Base-by-base conservation (phyloP, 1,284 basidiomycete genomes). In the Melampsora medusae region DNA sequence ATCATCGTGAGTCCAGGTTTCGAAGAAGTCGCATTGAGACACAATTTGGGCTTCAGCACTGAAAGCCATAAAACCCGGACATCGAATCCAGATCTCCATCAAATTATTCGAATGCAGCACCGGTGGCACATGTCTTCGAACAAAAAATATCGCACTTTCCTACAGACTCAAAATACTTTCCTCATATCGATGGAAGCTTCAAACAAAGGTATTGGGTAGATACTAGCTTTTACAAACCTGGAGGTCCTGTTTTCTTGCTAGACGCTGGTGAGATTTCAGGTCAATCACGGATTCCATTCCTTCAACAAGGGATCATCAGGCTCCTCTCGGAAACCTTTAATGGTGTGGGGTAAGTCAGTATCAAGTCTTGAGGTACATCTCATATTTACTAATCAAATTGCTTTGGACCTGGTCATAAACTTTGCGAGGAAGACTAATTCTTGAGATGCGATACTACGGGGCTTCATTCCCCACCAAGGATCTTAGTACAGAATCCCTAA, bases 191-290 rank as follows among this genome's bases (percentile, higher is more conserved):
- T 56, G 53, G 53, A 56, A 81, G 78, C 22, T 82, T 82, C 66
- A 60, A 80, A 42, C 82, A 82, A 77, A 79, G 80, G 25, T 82
- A 80, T 78, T 82, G 80, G 78, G 79, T 81, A 64, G 79, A 78
- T 19, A 79, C 79, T 19, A 77, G 80, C 9, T 78, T 80, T 72
- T 81, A 82, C 78, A 77, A 77, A 56, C 35, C 71, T 35, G 78
- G 77, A 22, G 53, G 53, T 16, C 81, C 81, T 10, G 78, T 82
- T 69, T 81, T 80, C 60, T 79, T 82, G 46, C 77, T 81, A 38
- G 81, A 82, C 71, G 78, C 78, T 48, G 82, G 82, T 9, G 81
- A 82, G 67, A 78, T 80, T 10, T 72, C 77, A 56, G 79, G 79
- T 0, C 62, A 17, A 0, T 65, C 69, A n/a, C 75, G 80, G 12